A percentile compares a stretch with the other conserved stretches of the same genome.
phyloP scores from a whole-genome alignment of 2,329 filamentous ascomycete genomes.

The Cercospora zeina region DNA sequence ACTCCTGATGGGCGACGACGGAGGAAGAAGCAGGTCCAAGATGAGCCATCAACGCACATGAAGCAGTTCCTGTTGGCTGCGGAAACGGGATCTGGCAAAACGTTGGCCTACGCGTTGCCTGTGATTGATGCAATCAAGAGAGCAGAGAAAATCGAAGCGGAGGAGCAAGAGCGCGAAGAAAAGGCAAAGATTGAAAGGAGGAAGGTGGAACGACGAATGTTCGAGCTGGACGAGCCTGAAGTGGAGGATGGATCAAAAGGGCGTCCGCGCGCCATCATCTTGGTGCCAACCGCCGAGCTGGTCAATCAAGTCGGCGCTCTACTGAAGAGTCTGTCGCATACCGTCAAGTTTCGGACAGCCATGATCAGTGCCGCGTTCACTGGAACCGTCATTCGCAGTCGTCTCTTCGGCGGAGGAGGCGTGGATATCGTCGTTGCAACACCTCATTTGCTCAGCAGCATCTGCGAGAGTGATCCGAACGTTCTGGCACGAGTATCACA shows the following conservation, averaged over 20 bases:
- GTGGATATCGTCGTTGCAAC: conserved; percentile 86
- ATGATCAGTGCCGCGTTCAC: conserved; percentile 76
- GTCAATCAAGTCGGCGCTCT: conserved; percentile 82
- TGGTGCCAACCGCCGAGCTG: conserved; percentile 90
- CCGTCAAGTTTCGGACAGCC: conserved; percentile 81
- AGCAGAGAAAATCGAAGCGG: conserved; percentile 60
- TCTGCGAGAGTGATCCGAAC: conserved; percentile 86
- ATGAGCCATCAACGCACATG: conserved; percentile 44
- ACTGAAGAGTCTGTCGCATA: conserved; percentile 79
- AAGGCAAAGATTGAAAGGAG: conserved; percentile 31
- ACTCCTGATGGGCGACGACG: conserved; percentile 49
- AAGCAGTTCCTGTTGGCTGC: conserved; percentile 81
- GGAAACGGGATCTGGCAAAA: conserved; percentile 97
- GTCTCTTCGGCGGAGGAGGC: conserved; percentile 75
- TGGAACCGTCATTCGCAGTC: conserved; percentile 76
- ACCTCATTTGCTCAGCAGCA: conserved; percentile 83
- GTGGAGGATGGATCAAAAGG: conserved; percentile 68
- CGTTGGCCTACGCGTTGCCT: conserved; percentile 85
- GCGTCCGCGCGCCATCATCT: conserved; percentile 77
- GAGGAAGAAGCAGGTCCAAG: conserved; percentile 33
- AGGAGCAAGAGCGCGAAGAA: conserved; percentile 40
- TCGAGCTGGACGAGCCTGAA: conserved; percentile 57
- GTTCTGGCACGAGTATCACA: conserved; percentile 88
- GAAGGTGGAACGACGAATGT: conserved; percentile 51
- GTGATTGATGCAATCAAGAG: conserved; percentile 81